phyloP scores from a whole-genome alignment of 371 early-diverging fungal species.

The Paraphysoderma sedebokerense region DNA sequence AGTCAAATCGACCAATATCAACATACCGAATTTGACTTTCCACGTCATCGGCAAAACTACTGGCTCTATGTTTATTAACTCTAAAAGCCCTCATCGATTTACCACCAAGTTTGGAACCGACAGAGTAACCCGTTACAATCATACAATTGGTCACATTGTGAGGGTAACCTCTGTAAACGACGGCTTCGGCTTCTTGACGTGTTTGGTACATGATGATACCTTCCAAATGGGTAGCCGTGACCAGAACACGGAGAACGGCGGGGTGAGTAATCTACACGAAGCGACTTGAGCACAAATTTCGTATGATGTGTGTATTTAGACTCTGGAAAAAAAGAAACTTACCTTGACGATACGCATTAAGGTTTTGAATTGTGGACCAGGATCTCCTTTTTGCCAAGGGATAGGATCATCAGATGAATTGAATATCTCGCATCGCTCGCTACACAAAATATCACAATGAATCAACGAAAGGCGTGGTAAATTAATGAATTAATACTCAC shows the following conservation, averaged over 20 bases:
- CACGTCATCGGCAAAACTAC: no score
- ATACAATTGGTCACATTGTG: conserved; percentile 49
- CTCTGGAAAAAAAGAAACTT: not conserved
- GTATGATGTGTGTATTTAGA: not conserved
- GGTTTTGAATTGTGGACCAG: no score
- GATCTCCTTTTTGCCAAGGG: no score
- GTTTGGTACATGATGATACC: conserved; percentile 50
- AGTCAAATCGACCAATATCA: no score
- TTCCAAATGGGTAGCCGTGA: conserved; percentile 56
- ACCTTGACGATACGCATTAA: not conserved
- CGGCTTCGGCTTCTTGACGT: conserved; percentile 47
- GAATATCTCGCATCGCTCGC: no score
- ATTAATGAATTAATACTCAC: no score
- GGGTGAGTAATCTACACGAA: conserved; percentile 54
- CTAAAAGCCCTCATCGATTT: not conserved
- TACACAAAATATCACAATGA: no score
- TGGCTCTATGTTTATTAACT: no score
- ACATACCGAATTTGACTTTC: no score
- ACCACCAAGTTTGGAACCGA: conserved; percentile 41
- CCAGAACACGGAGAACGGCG: conserved; percentile 56
- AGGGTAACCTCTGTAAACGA: conserved; percentile 45
- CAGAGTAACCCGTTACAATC: conserved; percentile 37
- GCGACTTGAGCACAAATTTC: conserved; percentile 35
- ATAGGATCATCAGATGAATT: no score
- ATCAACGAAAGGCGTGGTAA: no score